Evolutionary conservation across 139 green algal species (phyloP), one percentile per base, ranked within the genome.

Genomic region (Yamagishiella unicocca): DNA sequence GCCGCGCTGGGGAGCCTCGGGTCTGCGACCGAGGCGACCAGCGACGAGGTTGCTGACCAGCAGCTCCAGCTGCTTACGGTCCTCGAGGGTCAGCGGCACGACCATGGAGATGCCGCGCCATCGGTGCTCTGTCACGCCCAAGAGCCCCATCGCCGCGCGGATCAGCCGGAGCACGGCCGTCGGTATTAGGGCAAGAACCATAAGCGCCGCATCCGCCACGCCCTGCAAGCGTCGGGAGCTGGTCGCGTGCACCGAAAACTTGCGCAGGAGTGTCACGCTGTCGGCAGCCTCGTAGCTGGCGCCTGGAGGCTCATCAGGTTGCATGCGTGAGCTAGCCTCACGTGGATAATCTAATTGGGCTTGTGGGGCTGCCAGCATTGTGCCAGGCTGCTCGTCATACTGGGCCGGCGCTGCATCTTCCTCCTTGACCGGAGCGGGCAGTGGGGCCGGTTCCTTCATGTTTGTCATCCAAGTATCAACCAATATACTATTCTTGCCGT

Each of bases 81-180:
- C 87, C 37, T 85, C 54, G 27, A 38, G n/a, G 9, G n/a, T 84
- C 0, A 90, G 68, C 4, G 80, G 67, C 22, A 70, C 54, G 54
- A 73, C 40, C 53, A 87, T 83, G n/a, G 87, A 83, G 19, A 90
- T 84, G 55, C 87, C 87, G 42, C 76, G 78, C 82, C 88, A 91
- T 3, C 74, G 83, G 68, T 91, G 88, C 68, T 91, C 88, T 0
- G 67, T 89, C 3, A 91, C 50, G 42, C 88, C 88, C 37, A 91
- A 31, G 29, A 68, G 61, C 5, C 54, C 54, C 77, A 91, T 64
- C 3, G 81, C 29, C 7, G 82, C 14, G 42, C 82, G 82, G 25
- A 87, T 46, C 12, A 87, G 10, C 22, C 82, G 82, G 2, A 87
- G 27, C 3, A 87, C 9, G 64, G 33, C 67, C 0, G 67, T 87